phyloP scores from a whole-genome alignment of 116 monocot species.

The Iris pallida region DNA sequence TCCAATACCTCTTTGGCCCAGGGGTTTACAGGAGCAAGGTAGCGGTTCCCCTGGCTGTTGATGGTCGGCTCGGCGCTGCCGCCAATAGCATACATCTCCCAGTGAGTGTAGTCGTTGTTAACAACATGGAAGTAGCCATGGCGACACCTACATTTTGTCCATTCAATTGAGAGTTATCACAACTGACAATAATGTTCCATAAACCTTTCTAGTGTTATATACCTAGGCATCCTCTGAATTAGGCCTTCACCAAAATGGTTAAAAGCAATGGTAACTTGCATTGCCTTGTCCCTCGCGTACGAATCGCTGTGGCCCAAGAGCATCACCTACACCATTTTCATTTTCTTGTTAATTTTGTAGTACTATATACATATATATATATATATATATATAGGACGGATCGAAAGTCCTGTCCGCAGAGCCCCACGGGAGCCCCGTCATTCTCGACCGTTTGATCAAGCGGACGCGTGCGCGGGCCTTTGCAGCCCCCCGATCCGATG shows the following conservation, averaged over 20 bases:
- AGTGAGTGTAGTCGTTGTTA: slow-evolving; percentile 95
- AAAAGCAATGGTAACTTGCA: slow-evolving; percentile 92
- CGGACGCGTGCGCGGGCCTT: too few relatives aligned
- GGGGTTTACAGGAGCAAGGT: slow-evolving; percentile 42
- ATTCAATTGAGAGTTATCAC: background rate
- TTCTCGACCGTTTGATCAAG: too few relatives aligned
- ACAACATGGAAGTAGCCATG: slow-evolving; percentile 88
- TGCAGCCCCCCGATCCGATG: too few relatives aligned
- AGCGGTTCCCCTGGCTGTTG: slow-evolving; percentile 79
- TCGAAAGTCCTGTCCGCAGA: too few relatives aligned
- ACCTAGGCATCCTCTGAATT: slow-evolving; percentile 94
- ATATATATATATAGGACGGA: too few relatives aligned
- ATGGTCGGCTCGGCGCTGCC: slow-evolving; percentile 67
- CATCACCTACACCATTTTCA: slow-evolving; percentile 45
- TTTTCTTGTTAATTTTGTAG: too few relatives aligned
- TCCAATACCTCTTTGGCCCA: slow-evolving; percentile 57
- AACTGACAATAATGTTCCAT: too few relatives aligned
- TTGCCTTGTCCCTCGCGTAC: slow-evolving; percentile 62
- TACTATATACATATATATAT: too few relatives aligned
- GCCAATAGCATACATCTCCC: slow-evolving; percentile 90
- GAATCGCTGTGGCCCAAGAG: slow-evolving; percentile 76
- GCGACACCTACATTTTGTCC: slow-evolving; percentile 30
- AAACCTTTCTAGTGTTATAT: background rate
- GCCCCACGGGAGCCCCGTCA: too few relatives aligned
- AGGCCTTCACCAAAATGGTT: slow-evolving; percentile 92